phyloP scores from a whole-genome alignment of 495 filamentous ascomycete genomes.

The Lophiostoma macrostomum region DNA sequence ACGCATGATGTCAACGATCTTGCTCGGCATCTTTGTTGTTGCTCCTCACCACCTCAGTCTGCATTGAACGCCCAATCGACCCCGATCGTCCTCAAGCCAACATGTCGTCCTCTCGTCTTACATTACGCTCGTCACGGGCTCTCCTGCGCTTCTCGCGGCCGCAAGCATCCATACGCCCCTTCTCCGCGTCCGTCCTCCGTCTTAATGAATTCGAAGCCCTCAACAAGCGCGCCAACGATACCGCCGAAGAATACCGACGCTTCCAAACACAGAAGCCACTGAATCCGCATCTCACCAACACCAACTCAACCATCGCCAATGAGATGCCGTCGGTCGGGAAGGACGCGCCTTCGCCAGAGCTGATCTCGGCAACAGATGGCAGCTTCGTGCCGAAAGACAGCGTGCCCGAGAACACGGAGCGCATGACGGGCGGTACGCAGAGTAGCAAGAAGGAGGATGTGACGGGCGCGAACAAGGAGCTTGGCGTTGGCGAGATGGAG shows the following conservation, averaged over 20 bases:
- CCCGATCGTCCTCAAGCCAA: background rate
- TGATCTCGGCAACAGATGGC: slow-evolving; percentile 54
- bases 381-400: slow-evolving; percentile 56
- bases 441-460: slow-evolving; percentile 1
- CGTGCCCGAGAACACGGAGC: slow-evolving; percentile 53
- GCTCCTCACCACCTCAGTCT: background rate
- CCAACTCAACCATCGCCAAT: slow-evolving; percentile 61
- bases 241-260: slow-evolving; percentile 49
- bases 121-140: slow-evolving; percentile 21
- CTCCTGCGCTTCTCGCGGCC: slow-evolving; percentile 1
- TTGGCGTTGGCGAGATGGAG: slow-evolving; percentile 88
- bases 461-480: slow-evolving; percentile 47
- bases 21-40: background rate
- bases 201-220: slow-evolving; percentile 1
- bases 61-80: background rate
- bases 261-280: slow-evolving; percentile 53
- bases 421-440: slow-evolving; percentile 61
- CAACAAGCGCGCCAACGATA: slow-evolving; percentile 42
- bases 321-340: slow-evolving; percentile 58
- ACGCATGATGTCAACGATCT: too few species aligned
- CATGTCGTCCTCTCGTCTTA: slow-evolving; percentile 24
- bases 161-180: slow-evolving; percentile 7
- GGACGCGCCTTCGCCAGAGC: slow-evolving; percentile 58
- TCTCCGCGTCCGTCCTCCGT: slow-evolving; percentile 20
- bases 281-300: slow-evolving; percentile 64